These are phyloP conservation scores for Lenzites betulinus DNA, from an alignment of 768 basidiomycete genomes.

Conservation along the genomic window DNA sequence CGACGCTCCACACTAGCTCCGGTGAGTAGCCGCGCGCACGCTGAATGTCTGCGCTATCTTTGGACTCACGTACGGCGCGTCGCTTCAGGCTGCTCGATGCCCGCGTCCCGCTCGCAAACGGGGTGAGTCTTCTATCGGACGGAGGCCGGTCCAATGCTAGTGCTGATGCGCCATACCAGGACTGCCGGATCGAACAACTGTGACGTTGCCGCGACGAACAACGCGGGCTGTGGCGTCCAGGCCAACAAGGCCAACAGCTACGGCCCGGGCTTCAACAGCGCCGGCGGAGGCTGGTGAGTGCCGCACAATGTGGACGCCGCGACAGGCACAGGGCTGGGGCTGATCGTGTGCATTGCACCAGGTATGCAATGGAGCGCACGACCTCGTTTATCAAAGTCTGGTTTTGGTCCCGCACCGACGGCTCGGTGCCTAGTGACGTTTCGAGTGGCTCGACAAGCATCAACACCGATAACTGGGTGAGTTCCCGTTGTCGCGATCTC, in stretches of 20 bases:
- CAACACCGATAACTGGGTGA: constrained; percentile 56
- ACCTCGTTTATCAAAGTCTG: constrained; percentile 60
- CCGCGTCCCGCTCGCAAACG: constrained; percentile 44
- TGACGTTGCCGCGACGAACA: constrained; percentile 45
- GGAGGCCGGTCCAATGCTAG: neutral
- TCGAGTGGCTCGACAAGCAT: constrained; percentile 40
- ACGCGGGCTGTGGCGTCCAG: constrained; percentile 60
- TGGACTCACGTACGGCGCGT: constrained; percentile 21
- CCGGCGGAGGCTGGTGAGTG: constrained; percentile 58
- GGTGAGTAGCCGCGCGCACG: constrained; percentile 48
- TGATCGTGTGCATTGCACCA: constrained; percentile 2
- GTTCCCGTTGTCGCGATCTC: constrained; percentile 5
- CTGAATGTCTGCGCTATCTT: constrained; percentile 53
- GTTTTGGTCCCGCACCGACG: constrained; percentile 61
- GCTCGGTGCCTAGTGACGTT: constrained; percentile 48
- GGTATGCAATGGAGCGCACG: constrained; percentile 61
- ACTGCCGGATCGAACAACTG: constrained; percentile 40
- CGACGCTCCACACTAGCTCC: constrained; percentile 58
- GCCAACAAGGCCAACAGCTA: constrained; percentile 44
- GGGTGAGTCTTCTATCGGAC: constrained; percentile 36
- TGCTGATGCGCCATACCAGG: neutral
- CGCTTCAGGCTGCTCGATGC: constrained; percentile 51
- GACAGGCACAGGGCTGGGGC: neutral
- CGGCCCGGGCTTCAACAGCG: constrained; percentile 57
- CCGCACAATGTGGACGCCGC: neutral